Conservation (phyloP, 352 stramenopile genomes). For the Salisapilia sapeloensis region DNA sequence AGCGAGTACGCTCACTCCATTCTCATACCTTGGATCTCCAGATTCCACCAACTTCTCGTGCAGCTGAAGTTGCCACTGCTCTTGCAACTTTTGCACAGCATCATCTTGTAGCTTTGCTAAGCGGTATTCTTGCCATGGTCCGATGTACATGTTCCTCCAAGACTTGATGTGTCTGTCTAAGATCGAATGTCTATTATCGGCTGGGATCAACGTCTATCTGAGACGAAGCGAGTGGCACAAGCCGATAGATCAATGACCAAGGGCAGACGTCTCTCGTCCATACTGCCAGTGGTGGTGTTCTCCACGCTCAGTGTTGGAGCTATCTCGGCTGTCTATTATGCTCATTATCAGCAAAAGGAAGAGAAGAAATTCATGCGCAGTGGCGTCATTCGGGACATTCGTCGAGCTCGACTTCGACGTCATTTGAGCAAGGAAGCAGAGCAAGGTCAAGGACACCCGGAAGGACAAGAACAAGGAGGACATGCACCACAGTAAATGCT, state of each 20-base stretch:
- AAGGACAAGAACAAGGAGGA: no score
- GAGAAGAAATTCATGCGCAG: slow-evolving; percentile 73
- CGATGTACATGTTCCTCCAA: slow-evolving; percentile 54
- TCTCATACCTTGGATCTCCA: slow-evolving; percentile 21
- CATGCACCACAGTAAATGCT: no score
- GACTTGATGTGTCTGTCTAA: not conserved
- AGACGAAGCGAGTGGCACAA: no score
- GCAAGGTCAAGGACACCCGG: no score
- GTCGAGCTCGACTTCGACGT: slow-evolving; percentile 37
- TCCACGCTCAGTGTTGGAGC: slow-evolving; percentile 16
- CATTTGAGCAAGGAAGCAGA: slow-evolving; percentile 22
- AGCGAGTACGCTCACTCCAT: not conserved
- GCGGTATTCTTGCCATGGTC: slow-evolving; percentile 73
- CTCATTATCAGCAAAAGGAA: slow-evolving; percentile 52
- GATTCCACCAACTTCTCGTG: slow-evolving; percentile 20
- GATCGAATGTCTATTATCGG: no score
- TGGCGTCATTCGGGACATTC: slow-evolving; percentile 70
- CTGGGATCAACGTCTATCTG: no score
- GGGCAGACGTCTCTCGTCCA: no score
- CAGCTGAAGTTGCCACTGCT: slow-evolving; percentile 48
- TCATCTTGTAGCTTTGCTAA: slow-evolving; percentile 74
- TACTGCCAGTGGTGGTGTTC: slow-evolving; percentile 31
- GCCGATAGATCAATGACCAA: no score
- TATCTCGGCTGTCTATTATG: slow-evolving; percentile 51
- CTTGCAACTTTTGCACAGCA: slow-evolving; percentile 40